A percentile compares a stretch with the other conserved stretches of the same genome.
phyloP scores from a whole-genome alignment of 2,329 filamentous ascomycete species.

The Colletotrichum cuscutae region DNA sequence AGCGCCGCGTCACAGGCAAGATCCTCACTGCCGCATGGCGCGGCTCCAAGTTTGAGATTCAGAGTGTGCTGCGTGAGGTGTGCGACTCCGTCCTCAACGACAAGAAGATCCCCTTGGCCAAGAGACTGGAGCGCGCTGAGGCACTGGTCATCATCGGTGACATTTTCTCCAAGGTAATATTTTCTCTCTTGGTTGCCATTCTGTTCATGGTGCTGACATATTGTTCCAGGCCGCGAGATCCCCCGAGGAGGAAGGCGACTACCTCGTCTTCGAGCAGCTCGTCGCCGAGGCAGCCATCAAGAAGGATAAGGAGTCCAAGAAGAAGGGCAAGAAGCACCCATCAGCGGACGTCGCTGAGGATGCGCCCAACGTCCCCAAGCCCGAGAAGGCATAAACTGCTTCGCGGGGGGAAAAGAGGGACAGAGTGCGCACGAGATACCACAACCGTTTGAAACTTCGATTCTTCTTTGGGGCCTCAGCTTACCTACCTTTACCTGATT shows the following conservation, averaged over 20 bases:
- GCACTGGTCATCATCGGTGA: conserved; percentile 90
- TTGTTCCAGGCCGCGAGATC: conserved; percentile 79
- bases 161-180: conserved; percentile 84
- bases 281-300: conserved; percentile 97
- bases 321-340: conserved; percentile 66
- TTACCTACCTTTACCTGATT: neutral
- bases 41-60: conserved; percentile 97
- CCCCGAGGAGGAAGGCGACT: conserved; percentile 96
- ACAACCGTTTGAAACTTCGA: conserved; percentile 1
- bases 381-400: conserved; percentile 21
- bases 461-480: neutral
- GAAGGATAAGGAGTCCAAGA: conserved; percentile 87
- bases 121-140: conserved; percentile 91
- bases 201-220: conserved; percentile 32
- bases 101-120: conserved; percentile 81
- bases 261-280: conserved; percentile 98
- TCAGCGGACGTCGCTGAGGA: conserved; percentile 41
- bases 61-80: conserved; percentile 93
- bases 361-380: conserved; percentile 40
- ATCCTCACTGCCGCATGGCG: conserved; percentile 97
- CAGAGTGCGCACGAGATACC: conserved; percentile 10
- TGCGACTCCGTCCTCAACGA: conserved; percentile 88
- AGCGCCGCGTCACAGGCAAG: conserved; percentile 95
- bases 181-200: neutral
- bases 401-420: neutral